phyloP scores from a whole-genome alignment of 176 grass and related monocot genomes.

The Cenchrus fungigraminus region DNA sequence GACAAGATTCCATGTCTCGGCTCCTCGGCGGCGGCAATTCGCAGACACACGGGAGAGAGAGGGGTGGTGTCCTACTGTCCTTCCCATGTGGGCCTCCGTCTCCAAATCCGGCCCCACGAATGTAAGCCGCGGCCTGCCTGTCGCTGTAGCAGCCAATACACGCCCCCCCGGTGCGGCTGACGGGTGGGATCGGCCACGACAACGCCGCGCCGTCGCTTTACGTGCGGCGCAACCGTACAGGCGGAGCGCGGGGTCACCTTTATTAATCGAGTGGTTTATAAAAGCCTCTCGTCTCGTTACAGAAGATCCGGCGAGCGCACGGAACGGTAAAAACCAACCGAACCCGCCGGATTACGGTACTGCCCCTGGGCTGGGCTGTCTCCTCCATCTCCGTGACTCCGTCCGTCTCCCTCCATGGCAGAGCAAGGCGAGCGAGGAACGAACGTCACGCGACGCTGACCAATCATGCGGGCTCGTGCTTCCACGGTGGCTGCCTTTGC shows the following conservation, averaged over 20 bases:
- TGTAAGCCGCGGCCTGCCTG: background rate
- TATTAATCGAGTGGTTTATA: background rate
- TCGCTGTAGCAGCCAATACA: slow-evolving; percentile 13
- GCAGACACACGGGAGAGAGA: background rate
- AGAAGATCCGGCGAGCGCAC: slow-evolving; percentile 35
- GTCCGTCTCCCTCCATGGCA: background rate
- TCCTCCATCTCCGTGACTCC: background rate
- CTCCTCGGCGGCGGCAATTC: too few relatives aligned
- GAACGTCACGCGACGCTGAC: background rate
- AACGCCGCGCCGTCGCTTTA: slow-evolving; percentile 3
- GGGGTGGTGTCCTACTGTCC: background rate
- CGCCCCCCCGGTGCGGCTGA: background rate
- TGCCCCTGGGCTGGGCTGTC: background rate
- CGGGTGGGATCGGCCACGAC: background rate
- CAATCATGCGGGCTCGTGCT: slow-evolving; percentile 33
- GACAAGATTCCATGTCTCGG: too few relatives aligned
- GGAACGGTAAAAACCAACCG: background rate
- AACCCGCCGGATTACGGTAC: background rate
- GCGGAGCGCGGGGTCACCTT: background rate
- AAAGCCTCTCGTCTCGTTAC: background rate
- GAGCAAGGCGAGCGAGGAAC: background rate
- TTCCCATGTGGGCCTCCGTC: slow-evolving; percentile 2
- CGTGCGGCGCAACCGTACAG: background rate
- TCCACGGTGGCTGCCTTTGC: background rate
- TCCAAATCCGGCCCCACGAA: background rate